Conservation (phyloP, 2,329 filamentous ascomycete species). For the Verruconis gallopava region DNA sequence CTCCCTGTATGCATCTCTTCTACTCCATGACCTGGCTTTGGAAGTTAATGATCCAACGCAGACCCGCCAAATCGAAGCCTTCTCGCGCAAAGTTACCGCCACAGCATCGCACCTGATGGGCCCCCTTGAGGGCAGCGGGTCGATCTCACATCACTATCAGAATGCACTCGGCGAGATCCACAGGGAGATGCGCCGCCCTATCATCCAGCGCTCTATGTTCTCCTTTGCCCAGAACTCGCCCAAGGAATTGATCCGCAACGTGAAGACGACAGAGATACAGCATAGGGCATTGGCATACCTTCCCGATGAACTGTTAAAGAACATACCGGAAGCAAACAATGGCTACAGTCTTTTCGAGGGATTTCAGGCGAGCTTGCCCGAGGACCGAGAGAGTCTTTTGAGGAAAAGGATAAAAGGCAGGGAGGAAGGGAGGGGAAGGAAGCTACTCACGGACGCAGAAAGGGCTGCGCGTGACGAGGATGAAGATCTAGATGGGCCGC, state of each 20-base stretch:
- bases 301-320: conserved; percentile 75
- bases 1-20: conserved; percentile 5
- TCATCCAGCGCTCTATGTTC: conserved; percentile 79
- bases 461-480: conserved; percentile 31
- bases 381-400: conserved; percentile 51
- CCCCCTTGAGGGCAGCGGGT: conserved; percentile 38
- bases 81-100: conserved; percentile 86
- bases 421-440: conserved; percentile 62
- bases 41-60: conserved; percentile 25
- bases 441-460: conserved; percentile 49
- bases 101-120: conserved; percentile 85
- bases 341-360: conserved; percentile 91
- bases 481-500: conserved; percentile 43
- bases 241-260: conserved; percentile 83
- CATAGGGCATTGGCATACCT: conserved; percentile 81
- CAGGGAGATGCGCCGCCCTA: conserved; percentile 72
- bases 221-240: conserved; percentile 82
- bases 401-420: conserved; percentile 31
- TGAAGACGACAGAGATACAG: conserved; percentile 86
- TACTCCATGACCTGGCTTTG: not conserved
- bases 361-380: conserved; percentile 81
- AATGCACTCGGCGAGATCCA: conserved; percentile 80
- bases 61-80: conserved; percentile 82
- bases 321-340: conserved; percentile 78
- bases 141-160: conserved; percentile 57